Percentiles rank a stretch among this genome's conserved stretches.
Evolutionary conservation across 441 rosid genomes (phyloP).

Genomic region (Mallotus japonicus): DNA sequence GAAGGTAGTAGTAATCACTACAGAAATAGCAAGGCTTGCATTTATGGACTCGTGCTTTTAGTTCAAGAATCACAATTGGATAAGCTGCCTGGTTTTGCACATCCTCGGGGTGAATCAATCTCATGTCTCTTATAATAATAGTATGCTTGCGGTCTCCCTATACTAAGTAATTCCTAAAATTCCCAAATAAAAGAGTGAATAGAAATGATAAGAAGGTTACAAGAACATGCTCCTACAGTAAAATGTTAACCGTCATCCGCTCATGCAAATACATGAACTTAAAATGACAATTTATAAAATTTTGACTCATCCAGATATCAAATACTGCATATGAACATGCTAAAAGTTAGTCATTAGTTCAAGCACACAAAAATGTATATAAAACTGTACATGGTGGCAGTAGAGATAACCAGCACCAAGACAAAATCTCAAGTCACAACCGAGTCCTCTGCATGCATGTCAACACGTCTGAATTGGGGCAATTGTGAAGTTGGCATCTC

Average conservation of each 20-base stretch:
- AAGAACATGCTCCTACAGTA: too few relatives aligned
- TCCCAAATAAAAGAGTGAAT: not conserved
- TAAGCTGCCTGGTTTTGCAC: conserved; percentile 57
- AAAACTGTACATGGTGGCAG: conserved; percentile 74
- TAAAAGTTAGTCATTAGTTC: conserved; percentile 2
- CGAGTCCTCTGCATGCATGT: conserved; percentile 65
- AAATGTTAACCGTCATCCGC: conserved; percentile 4
- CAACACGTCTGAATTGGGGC: conserved; percentile 52
- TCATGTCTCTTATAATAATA: conserved; percentile 76
- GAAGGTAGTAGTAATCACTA: conserved; percentile 56
- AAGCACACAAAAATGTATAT: not conserved
- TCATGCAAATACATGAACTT: not conserved
- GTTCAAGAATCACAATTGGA: conserved; percentile 52
- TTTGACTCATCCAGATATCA: not conserved
- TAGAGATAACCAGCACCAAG: conserved; percentile 84
- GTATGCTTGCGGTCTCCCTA: conserved; percentile 92
- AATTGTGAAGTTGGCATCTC: conserved; percentile 35
- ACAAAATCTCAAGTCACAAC: conserved; percentile 70
- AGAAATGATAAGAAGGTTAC: too few relatives aligned
- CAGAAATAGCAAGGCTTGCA: conserved; percentile 85
- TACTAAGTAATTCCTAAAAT: conserved; percentile 5
- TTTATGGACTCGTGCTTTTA: conserved; percentile 50
- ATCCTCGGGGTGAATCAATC: conserved; percentile 74
- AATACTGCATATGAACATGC: not conserved
- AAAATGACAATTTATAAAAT: not conserved